Conservation (phyloP, 2,329 filamentous ascomycete genomes). For the Sporothrix schenckii region DNA sequence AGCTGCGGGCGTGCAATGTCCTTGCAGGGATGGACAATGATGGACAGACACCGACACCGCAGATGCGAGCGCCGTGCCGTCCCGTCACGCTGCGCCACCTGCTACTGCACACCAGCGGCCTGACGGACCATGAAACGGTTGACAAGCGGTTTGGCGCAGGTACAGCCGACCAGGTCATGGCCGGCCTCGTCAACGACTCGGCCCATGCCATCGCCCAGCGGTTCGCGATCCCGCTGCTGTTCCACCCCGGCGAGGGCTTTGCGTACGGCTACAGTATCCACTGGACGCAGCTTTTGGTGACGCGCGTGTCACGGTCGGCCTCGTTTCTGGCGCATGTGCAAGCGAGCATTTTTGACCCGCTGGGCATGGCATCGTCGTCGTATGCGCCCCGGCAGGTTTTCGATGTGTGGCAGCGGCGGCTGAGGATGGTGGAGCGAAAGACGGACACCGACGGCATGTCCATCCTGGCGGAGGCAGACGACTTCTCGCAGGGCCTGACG, state of each 20-base stretch:
- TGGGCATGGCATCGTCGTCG: constrained; percentile 10
- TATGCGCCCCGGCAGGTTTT: background rate
- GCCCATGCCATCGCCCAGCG: background rate
- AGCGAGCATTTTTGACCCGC: background rate
- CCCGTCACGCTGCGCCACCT: background rate
- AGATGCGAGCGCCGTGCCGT: background rate
- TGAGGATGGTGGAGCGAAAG: constrained; percentile 1
- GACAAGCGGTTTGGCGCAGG: background rate
- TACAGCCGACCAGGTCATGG: background rate
- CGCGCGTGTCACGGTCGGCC: background rate
- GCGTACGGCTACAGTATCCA: constrained; percentile 11
- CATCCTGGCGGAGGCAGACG: background rate
- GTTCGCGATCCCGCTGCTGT: background rate
- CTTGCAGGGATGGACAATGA: background rate
- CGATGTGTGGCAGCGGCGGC: background rate
- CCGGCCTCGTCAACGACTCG: background rate
- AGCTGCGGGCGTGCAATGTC: background rate
- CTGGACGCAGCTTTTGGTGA: constrained; percentile 17
- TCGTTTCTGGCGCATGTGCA: background rate
- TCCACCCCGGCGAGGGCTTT: constrained; percentile 7
- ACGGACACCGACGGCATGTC: background rate
- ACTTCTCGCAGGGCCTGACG: background rate
- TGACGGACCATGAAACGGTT: background rate
- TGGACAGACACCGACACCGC: background rate
- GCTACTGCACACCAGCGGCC: background rate